Evolutionary conservation across 73 alveolate genomes (phyloP).

Genomic region (Paramecium octaurelia): DNA sequence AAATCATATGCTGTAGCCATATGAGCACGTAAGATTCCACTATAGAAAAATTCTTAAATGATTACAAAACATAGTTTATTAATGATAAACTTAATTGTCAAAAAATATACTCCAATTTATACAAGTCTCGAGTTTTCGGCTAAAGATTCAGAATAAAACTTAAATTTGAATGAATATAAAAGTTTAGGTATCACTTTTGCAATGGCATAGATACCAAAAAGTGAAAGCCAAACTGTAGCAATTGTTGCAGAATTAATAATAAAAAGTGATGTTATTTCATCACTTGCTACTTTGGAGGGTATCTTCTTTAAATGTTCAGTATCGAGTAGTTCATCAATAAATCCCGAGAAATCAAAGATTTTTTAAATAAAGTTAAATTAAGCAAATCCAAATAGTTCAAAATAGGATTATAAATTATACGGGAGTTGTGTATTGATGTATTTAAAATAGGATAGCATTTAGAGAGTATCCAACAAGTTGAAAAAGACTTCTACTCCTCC

Average conservation of each 20-base stretch:
- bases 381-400: neutral
- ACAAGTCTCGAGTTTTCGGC: neutral
- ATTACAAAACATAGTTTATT: neutral
- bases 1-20: neutral
- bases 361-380: neutral
- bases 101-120: neutral
- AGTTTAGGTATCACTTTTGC: neutral
- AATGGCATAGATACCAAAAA: neutral
- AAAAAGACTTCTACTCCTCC: neutral
- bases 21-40: neutral
- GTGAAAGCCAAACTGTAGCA: neutral
- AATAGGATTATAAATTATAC: neutral
- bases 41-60: neutral
- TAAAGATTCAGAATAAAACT: neutral
- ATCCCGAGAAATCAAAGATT: neutral
- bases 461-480: neutral
- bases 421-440: neutral
- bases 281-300: neutral
- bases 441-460: neutral
- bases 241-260: neutral
- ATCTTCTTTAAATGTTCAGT: neutral
- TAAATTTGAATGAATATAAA: neutral
- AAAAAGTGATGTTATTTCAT: neutral
- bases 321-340: neutral
- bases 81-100: neutral